These are phyloP conservation scores for Endogone sp. DNA, from an alignment of 192 early-diverging fungal species.

Conservation along the genomic window DNA sequence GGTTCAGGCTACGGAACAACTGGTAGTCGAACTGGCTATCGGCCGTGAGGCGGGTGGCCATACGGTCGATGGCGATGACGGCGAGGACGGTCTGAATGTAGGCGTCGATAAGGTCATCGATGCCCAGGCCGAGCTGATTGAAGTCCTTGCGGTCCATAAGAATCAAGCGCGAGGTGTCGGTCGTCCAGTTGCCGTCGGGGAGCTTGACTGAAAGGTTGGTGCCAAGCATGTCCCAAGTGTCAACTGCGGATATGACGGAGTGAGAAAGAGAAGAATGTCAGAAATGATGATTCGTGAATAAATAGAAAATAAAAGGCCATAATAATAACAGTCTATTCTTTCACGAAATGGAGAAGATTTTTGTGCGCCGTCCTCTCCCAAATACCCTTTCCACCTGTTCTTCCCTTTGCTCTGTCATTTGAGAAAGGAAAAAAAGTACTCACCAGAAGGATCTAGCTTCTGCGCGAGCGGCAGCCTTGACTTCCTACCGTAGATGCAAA, in stretches of 20 bases:
- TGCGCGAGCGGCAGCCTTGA: conserved; percentile 67
- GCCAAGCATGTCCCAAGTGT: conserved; percentile 90
- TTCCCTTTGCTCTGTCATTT: too few relatives aligned
- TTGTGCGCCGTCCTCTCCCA: too few relatives aligned
- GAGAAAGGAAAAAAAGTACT: conserved; percentile 2
- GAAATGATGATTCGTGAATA: neutral
- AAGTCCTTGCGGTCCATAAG: conserved; percentile 93
- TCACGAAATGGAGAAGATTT: neutral
- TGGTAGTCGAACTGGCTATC: conserved; percentile 50
- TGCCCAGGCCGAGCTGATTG: conserved; percentile 78
- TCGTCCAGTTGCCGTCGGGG: conserved; percentile 71
- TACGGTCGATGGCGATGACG: conserved; percentile 84
- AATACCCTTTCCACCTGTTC: too few relatives aligned
- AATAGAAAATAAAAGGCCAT: conserved; percentile 1
- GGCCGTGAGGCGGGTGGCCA: conserved; percentile 54
- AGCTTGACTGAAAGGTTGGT: conserved; percentile 82
- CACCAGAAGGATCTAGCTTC: conserved; percentile 47
- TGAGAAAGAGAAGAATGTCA: neutral
- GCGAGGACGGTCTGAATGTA: conserved; percentile 84
- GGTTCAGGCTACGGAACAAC: conserved; percentile 56
- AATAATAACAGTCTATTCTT: conserved; percentile 10
- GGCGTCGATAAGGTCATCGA: conserved; percentile 85
- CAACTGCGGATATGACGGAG: conserved; percentile 28
- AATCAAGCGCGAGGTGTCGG: conserved; percentile 75
- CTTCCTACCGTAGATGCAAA: conserved; percentile 77